These are phyloP conservation scores for Thamnidium elegans DNA, from an alignment of 192 early-diverging fungal genomes.

Conservation along the genomic window DNA sequence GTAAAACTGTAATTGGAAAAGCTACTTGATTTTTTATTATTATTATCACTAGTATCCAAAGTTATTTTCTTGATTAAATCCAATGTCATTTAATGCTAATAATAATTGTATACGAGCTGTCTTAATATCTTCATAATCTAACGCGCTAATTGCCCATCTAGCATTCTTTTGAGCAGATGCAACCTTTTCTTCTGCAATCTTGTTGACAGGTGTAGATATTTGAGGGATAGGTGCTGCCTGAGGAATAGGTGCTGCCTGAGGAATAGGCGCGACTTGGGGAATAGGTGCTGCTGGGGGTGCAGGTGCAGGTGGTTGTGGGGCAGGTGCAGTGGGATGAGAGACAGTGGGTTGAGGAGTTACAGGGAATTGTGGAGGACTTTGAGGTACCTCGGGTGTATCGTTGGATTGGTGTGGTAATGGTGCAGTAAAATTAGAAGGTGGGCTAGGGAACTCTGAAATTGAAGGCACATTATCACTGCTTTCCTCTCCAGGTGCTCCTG, in stretches of 20 bases:
- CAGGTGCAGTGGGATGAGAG: conserved; percentile 18
- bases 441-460: conserved; percentile 38
- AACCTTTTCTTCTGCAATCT: conserved; percentile 48
- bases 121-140: conserved; percentile 91
- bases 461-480: background rate
- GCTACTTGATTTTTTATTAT: conserved; percentile 33
- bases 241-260: conserved; percentile 15
- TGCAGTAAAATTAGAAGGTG: conserved; percentile 41
- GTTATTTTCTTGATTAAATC: conserved; percentile 32
- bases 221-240: conserved; percentile 16
- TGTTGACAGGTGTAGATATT: background rate
- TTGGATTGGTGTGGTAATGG: conserved; percentile 21
- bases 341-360: conserved; percentile 10
- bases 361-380: background rate
- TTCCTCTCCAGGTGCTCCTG: conserved; percentile 50
- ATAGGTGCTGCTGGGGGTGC: background rate
- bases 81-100: conserved; percentile 55
- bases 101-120: conserved; percentile 79
- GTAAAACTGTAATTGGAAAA: conserved; percentile 57
- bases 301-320: conserved; percentile 9
- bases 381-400: conserved; percentile 1
- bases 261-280: conserved; percentile 19
- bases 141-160: conserved; percentile 88
- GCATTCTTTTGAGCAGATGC: conserved; percentile 81
- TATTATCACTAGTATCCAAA: conserved; percentile 23